A percentile compares a stretch with the other conserved stretches of the same genome.
These are phyloP conservation scores for Aspergillus intermedius DNA, from an alignment of 2,329 filamentous ascomycete species.

Conservation along the genomic window DNA sequence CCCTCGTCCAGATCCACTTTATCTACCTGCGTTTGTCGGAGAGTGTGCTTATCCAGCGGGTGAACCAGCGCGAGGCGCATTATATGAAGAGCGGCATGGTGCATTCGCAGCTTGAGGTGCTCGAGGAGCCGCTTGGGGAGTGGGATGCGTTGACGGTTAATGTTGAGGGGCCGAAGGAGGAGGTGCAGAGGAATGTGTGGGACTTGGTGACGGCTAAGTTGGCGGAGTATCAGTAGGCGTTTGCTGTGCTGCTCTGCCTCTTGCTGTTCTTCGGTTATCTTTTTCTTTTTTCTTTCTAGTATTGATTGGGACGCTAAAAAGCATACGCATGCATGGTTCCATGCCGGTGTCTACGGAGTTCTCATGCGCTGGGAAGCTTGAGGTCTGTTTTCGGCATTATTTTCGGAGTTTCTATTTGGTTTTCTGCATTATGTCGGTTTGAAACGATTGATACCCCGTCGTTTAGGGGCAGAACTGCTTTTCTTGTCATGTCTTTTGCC, in stretches of 20 bases:
- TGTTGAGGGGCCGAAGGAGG: conserved; percentile 45
- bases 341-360: conserved; percentile 13
- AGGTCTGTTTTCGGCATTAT: background rate
- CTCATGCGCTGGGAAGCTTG: conserved; percentile 1
- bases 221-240: conserved; percentile 32
- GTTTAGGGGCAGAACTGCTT: conserved; percentile 4
- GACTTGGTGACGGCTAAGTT: conserved; percentile 52
- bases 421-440: conserved; percentile 2
- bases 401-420: background rate
- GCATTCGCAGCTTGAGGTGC: conserved; percentile 75
- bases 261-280: background rate
- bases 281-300: too few species aligned
- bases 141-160: conserved; percentile 66
- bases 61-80: conserved; percentile 68
- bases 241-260: background rate
- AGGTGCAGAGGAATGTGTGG: conserved; percentile 57
- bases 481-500: background rate
- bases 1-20: conserved; percentile 76
- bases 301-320: too few species aligned
- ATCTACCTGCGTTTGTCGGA: conserved; percentile 80
- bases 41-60: conserved; percentile 66
- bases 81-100: conserved; percentile 98
- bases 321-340: conserved; percentile 1
- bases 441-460: conserved; percentile 1
- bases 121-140: conserved; percentile 78